Evolutionary conservation across 331 rosid species (phyloP).

Genomic region (Malus hybrid): DNA sequence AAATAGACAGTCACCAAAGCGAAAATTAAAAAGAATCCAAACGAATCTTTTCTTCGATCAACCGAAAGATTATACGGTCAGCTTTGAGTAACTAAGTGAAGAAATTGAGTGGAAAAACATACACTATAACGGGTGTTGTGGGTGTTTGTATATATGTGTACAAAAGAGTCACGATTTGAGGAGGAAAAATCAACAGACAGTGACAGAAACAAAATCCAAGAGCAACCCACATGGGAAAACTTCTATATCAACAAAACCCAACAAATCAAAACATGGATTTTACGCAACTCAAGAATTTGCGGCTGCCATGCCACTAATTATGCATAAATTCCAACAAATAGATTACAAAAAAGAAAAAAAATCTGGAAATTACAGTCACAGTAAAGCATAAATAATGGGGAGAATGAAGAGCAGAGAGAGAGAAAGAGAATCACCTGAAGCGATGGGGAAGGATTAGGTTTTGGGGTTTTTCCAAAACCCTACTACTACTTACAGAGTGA

Average conservation of each 20-base stretch:
- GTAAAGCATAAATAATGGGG: background rate
- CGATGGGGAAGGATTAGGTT: background rate
- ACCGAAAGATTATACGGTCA: background rate
- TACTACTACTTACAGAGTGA: background rate
- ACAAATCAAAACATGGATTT: background rate
- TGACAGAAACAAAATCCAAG: background rate
- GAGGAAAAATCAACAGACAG: background rate
- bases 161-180: background rate
- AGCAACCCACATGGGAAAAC: background rate
- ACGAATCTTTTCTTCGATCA: background rate
- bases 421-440: conserved; percentile 9
- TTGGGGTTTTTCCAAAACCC: conserved; percentile 14
- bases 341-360: background rate
- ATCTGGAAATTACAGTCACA: background rate
- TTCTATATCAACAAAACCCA: background rate
- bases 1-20: background rate
- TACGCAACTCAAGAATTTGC: background rate
- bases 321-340: background rate
- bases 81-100: background rate
- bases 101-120: background rate
- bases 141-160: background rate
- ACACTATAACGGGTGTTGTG: background rate
- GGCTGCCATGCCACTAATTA: background rate
- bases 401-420: background rate
- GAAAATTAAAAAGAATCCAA: background rate